Evolutionary conservation across 257 asterid genomes (phyloP), one percentile per base, ranked within the genome.

Genomic region (Phtheirospermum japonicum): DNA sequence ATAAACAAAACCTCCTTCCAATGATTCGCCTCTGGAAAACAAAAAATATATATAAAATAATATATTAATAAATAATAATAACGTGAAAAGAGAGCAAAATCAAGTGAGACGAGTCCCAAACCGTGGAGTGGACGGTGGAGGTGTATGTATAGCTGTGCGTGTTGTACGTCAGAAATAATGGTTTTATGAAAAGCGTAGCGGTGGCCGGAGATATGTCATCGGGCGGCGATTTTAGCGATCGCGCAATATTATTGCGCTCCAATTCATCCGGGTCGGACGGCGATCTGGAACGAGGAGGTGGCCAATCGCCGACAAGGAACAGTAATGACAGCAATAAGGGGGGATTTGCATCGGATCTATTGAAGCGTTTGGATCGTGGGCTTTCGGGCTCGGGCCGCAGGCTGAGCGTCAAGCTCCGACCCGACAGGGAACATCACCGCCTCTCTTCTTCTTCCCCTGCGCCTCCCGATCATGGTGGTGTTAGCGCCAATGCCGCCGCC

Each of bases 341-440:
- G 9, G 52, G 79, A 28, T 64, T 76, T 23, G 80, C 80, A 13
- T 74, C 87, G 58, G 87, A 82, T 82, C 82, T 82, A 18, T 72
- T 82, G 69, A 79, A 82, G 72, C 80, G 88, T 9, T 63, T 82
- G 55, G 88, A 82, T 82, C 84, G 79, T 19, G 82, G 84, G n/a
- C 43, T 78, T 0, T 45, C 77, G 0, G 73, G 73, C 36, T 82
- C 87, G 17, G 80, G 84, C 58, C 76, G 84, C 61, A 68, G 88
- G 43, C 63, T 82, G 63, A 71, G 67, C 46, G 65, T 76, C 61
- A 75, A 76, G 71, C 63, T 64, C 64, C 79, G 77, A 13, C 49
- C 77, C 13, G 76, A 67, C 18, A 56, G 71, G 55, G 68, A 61
- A 7, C 70, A 59, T 61, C 79, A 63, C 56, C 79, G 77, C 61